Evolutionary conservation across 129 eudicot species (phyloP).

Genomic region (Pittosporum tobira): DNA sequence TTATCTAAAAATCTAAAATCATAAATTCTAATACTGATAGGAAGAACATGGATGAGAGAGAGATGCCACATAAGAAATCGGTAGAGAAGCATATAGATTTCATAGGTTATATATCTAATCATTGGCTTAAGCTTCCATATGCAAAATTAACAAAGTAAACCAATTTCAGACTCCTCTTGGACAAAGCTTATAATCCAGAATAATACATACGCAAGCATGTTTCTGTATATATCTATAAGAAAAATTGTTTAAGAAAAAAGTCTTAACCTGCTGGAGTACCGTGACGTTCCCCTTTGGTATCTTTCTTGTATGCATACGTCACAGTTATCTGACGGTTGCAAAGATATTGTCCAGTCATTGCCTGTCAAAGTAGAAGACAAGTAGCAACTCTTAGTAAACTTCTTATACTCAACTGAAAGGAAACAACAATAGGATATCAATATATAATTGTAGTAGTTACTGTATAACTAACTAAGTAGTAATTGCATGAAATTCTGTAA

Average conservation of each 20-base stretch:
- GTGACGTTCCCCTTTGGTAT: constrained; percentile 97
- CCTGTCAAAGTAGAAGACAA: constrained; percentile 36
- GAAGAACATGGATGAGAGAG: not conserved
- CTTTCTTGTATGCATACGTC: constrained; percentile 98
- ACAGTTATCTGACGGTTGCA: constrained; percentile 98
- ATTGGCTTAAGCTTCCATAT: not conserved
- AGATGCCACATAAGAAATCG: not conserved
- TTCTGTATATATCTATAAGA: not conserved
- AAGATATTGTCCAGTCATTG: constrained; percentile 94
- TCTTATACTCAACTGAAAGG: not conserved
- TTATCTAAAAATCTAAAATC: not conserved
- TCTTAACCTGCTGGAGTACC: constrained; percentile 97
- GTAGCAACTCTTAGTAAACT: not conserved
- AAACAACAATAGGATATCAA: not conserved
- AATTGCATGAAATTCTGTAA: too few relatives aligned
- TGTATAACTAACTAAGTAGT: too few relatives aligned
- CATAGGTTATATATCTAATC: too few relatives aligned
- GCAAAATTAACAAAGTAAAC: not conserved
- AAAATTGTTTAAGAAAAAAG: constrained; percentile 1
- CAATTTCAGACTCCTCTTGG: not conserved
- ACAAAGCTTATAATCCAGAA: too few relatives aligned
- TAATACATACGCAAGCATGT: constrained; percentile 6
- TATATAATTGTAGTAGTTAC: too few relatives aligned
- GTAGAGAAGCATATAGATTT: not conserved
- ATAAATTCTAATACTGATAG: too few relatives aligned